Percentiles rank a stretch among this genome's conserved stretches.
Evolutionary conservation across 2,329 filamentous ascomycete genomes (phyloP).

Genomic region (Erysiphe pulchra): DNA sequence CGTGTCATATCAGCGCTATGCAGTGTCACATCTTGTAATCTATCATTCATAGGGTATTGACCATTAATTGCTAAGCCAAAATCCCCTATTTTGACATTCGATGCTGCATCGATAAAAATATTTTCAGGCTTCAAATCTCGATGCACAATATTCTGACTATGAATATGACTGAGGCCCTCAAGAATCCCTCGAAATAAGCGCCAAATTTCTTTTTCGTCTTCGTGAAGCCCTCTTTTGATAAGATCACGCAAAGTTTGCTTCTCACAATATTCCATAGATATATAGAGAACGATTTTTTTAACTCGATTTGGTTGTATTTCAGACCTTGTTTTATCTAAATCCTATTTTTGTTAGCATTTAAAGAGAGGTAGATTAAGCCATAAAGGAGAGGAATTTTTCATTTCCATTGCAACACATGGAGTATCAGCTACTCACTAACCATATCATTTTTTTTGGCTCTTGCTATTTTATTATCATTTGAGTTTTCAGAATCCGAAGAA

Average conservation of each 20-base stretch:
- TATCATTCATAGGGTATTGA: slow-evolving; percentile 38
- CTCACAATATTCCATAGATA: slow-evolving; percentile 98
- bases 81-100: slow-evolving; percentile 87
- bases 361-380: too few relatives aligned
- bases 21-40: slow-evolving; percentile 10
- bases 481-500: slow-evolving; percentile 20
- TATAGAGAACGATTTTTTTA: slow-evolving; percentile 59
- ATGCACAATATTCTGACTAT: slow-evolving; percentile 76
- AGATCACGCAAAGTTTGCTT: slow-evolving; percentile 67
- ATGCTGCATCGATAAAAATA: slow-evolving; percentile 75
- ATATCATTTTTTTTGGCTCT: slow-evolving; percentile 5
- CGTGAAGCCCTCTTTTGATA: slow-evolving; percentile 48
- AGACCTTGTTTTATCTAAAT: slow-evolving; percentile 9
- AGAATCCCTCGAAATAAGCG: slow-evolving; percentile 74
- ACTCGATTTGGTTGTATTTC: slow-evolving; percentile 20
- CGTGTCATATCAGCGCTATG: slow-evolving; percentile 35
- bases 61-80: slow-evolving; percentile 86
- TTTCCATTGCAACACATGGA: not conserved
- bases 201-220: slow-evolving; percentile 61
- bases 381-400: too few relatives aligned
- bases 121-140: slow-evolving; percentile 94
- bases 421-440: slow-evolving; percentile 2
- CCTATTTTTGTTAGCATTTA: slow-evolving; percentile 1
- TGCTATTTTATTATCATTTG: slow-evolving; percentile 7
- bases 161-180: slow-evolving; percentile 74